Evolutionary conservation across 352 stramenopile genomes (phyloP), one percentile per base, ranked within the genome.

Genomic region (Phytophthora chlamydospora): DNA sequence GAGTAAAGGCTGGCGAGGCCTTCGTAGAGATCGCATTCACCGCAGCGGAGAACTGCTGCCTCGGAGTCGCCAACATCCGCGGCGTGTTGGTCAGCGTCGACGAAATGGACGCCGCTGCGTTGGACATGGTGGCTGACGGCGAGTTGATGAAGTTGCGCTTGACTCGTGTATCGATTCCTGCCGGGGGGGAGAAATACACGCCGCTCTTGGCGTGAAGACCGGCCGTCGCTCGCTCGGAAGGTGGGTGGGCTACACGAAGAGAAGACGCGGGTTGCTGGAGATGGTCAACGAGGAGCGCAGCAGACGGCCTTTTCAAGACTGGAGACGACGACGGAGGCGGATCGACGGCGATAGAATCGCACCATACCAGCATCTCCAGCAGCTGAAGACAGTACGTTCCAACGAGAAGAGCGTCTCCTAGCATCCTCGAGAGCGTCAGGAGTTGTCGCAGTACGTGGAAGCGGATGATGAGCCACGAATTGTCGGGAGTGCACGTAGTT

Each of bases 391-490:
- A 84, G 53, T 89, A 78, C 8, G 66, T 75, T 0, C 80, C 83
- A 6, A 89, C 58, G 7, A 89, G 54, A 5, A 86, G 55, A 3
- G 81, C 58, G 31, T 91, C 73, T 4, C 63, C 65, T 2, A 90
- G 58, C 66, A 84, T 75, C 36, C 84, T 87, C 5, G 85, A 63
- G 39, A 91, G 70, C 1, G 70, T 77, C 39, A 93, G 47, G 7
- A 94, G 77, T 60, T 95, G 87, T 6, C 87, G 79, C 31, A 95
- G 66, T 0, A 93, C 80, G 45, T 94, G 82, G 38, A 95, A 89
- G 12, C 83, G 79, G 32, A 94, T 68, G 33, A 79, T 63, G 29
- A 93, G 69, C 87, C 87, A 95, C 34, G 73, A 73, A 50, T 85
- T 70, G 24, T 83, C 69, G 24, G 46, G 60, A 17, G 24, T 16